phyloP scores from a whole-genome alignment of 2,329 filamentous ascomycete genomes.

The Diplodia scrobiculata region DNA sequence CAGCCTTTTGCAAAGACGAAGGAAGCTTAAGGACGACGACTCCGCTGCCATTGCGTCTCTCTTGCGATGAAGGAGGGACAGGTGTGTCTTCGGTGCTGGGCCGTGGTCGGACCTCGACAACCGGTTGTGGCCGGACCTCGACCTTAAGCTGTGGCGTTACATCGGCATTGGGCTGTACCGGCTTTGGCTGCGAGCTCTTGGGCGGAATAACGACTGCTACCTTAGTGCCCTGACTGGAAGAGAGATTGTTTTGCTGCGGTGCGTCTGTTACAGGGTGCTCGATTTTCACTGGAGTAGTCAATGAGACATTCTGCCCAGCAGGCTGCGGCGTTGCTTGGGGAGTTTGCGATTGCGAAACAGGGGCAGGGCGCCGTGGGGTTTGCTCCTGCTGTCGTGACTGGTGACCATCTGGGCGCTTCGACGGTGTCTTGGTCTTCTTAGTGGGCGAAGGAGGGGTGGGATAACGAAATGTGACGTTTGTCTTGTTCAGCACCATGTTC shows the following conservation, averaged over 20 bases:
- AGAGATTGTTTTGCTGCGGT: slow-evolving; percentile 1
- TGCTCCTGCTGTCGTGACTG: not conserved
- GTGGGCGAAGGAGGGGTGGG: slow-evolving; percentile 15
- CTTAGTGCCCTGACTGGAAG: not conserved
- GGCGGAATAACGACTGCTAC: slow-evolving; percentile 25
- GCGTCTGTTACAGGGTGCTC: not conserved
- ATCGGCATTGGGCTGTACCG: not conserved
- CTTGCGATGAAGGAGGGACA: slow-evolving; percentile 17
- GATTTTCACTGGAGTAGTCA: not conserved
- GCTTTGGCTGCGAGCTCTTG: slow-evolving; percentile 8
- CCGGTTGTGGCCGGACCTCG: not conserved
- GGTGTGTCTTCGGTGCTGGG: slow-evolving; percentile 26
- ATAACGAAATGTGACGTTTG: slow-evolving; percentile 44
- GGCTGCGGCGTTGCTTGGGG: not conserved
- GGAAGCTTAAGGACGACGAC: slow-evolving; percentile 54
- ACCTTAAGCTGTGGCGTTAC: not conserved
- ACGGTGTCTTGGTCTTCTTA: not conserved
- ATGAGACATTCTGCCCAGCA: not conserved
- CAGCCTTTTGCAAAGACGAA: slow-evolving; percentile 44
- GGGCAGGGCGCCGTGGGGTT: not conserved
- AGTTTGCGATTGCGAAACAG: not conserved
- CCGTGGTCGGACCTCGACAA: slow-evolving; percentile 6
- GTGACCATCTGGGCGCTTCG: not conserved
- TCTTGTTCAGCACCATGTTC: slow-evolving; percentile 54
- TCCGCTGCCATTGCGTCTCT: slow-evolving; percentile 43